Conservation (phyloP, 139 green algal species). For the Coelastrella sp. region DNA sequence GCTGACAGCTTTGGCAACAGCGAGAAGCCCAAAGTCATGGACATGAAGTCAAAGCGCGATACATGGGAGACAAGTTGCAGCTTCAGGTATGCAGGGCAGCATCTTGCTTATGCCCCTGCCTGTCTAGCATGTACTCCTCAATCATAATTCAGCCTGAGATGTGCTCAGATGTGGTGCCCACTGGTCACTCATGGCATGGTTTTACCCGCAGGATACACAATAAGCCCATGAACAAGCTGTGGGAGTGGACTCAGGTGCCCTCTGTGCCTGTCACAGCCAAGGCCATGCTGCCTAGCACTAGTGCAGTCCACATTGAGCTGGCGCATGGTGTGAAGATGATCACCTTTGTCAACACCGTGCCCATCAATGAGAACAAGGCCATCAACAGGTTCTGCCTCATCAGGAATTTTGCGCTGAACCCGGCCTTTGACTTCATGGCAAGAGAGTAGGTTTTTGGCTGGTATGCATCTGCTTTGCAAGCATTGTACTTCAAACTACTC, state of each 20-base stretch:
- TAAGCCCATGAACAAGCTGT: slow-evolving; percentile 85
- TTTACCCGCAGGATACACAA: slow-evolving; percentile 72
- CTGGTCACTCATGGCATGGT: too few species aligned
- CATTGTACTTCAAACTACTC: too few species aligned
- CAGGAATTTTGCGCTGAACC: slow-evolving; percentile 68
- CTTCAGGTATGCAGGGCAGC: slow-evolving; percentile 21
- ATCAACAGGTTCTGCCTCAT: slow-evolving; percentile 89
- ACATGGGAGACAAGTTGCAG: slow-evolving; percentile 50
- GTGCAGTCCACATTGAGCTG: slow-evolving; percentile 82
- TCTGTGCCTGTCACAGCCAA: slow-evolving; percentile 74
- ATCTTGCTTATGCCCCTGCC: too few species aligned
- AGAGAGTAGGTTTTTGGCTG: slow-evolving; percentile 52
- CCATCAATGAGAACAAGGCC: slow-evolving; percentile 68
- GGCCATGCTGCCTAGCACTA: slow-evolving; percentile 83
- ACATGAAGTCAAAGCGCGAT: slow-evolving; percentile 70
- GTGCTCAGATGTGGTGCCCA: not conserved
- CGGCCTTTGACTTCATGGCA: slow-evolving; percentile 72
- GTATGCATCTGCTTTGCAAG: too few species aligned
- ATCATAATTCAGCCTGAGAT: not conserved
- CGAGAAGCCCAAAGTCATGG: slow-evolving; percentile 73
- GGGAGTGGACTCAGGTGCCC: slow-evolving; percentile 71
- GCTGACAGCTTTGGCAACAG: slow-evolving; percentile 77
- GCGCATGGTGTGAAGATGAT: slow-evolving; percentile 55
- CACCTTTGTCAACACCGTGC: slow-evolving; percentile 78
- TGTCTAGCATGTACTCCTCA: too few species aligned